phyloP scores from a whole-genome alignment of 768 basidiomycete genomes.

The Rubroboletus satanas region DNA sequence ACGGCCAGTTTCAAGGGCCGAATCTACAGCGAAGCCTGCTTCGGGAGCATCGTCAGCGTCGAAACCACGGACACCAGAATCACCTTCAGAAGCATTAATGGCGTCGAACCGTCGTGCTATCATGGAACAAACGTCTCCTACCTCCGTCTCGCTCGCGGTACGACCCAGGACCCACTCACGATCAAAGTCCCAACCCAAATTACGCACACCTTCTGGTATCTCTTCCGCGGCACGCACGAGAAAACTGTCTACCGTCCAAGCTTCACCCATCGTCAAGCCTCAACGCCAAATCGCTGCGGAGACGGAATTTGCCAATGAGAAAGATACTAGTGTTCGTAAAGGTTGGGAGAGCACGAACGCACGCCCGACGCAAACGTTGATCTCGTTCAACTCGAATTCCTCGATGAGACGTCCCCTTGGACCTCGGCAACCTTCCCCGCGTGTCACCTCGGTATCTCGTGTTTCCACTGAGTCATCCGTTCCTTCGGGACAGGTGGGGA shows the following conservation, averaged over 20 bases:
- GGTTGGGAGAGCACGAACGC: not conserved
- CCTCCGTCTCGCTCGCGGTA: not conserved
- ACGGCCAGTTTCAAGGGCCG: constrained; percentile 16
- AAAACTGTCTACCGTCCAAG: constrained; percentile 31
- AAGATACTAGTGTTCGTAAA: not conserved
- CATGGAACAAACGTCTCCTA: not conserved
- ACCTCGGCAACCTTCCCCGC: constrained; percentile 18
- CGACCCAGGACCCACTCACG: constrained; percentile 20
- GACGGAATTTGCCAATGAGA: not conserved
- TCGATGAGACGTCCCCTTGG: constrained; percentile 23
- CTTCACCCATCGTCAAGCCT: constrained; percentile 23
- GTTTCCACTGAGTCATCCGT: not conserved
- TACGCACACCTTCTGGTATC: constrained; percentile 12
- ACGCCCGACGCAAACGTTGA: constrained; percentile 13
- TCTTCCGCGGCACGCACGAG: constrained; percentile 12
- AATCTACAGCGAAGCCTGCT: not conserved
- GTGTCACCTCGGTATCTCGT: not conserved
- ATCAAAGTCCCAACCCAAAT: constrained; percentile 37
- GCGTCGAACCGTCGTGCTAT: not conserved
- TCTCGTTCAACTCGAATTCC: constrained; percentile 21
- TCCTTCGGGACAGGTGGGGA: not conserved
- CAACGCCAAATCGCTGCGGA: constrained; percentile 10
- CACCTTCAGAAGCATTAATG: not conserved
- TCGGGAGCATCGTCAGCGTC: not conserved
- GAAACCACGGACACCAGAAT: not conserved